Evolutionary conservation across 441 rosid genomes (phyloP), one percentile per base, ranked within the genome.

Genomic region (Croton setiger): DNA sequence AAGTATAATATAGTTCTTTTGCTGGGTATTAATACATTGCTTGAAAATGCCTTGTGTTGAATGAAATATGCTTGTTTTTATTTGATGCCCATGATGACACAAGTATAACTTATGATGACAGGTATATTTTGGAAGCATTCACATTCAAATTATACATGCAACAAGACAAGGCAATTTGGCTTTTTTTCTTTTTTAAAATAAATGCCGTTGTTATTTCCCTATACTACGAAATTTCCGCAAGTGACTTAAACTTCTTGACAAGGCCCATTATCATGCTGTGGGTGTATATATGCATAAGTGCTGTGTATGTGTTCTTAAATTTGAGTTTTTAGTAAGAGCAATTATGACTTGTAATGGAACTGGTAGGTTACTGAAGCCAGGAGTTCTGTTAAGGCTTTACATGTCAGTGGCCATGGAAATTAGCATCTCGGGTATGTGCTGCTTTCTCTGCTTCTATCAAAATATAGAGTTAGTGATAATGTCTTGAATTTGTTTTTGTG

Each of bases 91-190:
- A 23, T 14, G 21, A 55, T 21, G 65, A 23, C 23, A 27, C 71
- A 69, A 51, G 72, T 69, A 69, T 49, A 37, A 51, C 2, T 52
- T 52, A 7, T 52, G 23, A 51, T 51, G 55, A 27, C 12, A 55
- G 4, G 23, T 55, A 21, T 12, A 23, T 39, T 23, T 12, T 15
- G 13, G 27, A 55, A 21, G 36, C 23, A 10, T 23, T 55, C 36
- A 23, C 27, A 33, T 55, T 12, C 59, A 6, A 52, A 18, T 33
- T 11, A 3, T 55, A 23, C 17, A 12, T 21, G 59, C 15, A 0
- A 55, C 17, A 23, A 21, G 35, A 55, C 4, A 1, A 23, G 59
- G 27, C 36, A 55, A 6, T 0, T 18, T 11, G 21, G 57, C 1
- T 0, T 27, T 27, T 27, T 55, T 55, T 0, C 2, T 27, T 27